These are phyloP conservation scores for Striga asiatica DNA, from an alignment of 257 asterid genomes.

Conservation along the genomic window DNA sequence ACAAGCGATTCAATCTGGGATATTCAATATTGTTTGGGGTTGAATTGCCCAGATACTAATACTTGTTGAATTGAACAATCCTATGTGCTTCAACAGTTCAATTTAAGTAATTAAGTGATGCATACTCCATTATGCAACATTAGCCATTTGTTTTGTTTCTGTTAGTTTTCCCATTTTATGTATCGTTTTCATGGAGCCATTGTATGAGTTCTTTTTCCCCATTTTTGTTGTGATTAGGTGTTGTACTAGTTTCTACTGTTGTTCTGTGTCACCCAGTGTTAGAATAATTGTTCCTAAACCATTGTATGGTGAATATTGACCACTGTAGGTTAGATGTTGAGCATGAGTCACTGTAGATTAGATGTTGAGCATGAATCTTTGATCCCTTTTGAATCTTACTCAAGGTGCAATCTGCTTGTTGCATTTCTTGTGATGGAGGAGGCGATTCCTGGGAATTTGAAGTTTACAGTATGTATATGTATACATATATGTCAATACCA, in stretches of 20 bases:
- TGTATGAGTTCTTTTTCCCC: too few species aligned
- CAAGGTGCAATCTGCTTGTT: not conserved
- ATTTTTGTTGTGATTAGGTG: too few species aligned
- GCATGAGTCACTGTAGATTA: too few species aligned
- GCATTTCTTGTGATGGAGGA: not conserved
- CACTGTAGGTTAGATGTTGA: not conserved
- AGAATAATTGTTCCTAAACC: not conserved
- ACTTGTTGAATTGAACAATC: constrained; percentile 1
- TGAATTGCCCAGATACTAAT: not conserved
- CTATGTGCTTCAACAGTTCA: not conserved
- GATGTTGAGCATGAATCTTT: not conserved
- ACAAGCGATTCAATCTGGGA: not conserved
- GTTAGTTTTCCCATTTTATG: too few species aligned
- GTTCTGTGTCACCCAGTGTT: not conserved
- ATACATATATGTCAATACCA: not conserved
- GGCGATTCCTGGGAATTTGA: not conserved
- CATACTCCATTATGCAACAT: not conserved
- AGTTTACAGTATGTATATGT: not conserved
- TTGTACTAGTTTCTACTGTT: not conserved
- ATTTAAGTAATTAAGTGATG: not conserved
- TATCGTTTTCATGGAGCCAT: not conserved
- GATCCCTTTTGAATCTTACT: too few species aligned
- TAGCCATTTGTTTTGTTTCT: too few species aligned
- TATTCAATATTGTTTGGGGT: not conserved
- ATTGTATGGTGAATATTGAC: not conserved